Evolutionary conservation across 202 grass and related monocot species (phyloP), one percentile per base, ranked within the genome.

Genomic region (Cymbopogon flexuosus): DNA sequence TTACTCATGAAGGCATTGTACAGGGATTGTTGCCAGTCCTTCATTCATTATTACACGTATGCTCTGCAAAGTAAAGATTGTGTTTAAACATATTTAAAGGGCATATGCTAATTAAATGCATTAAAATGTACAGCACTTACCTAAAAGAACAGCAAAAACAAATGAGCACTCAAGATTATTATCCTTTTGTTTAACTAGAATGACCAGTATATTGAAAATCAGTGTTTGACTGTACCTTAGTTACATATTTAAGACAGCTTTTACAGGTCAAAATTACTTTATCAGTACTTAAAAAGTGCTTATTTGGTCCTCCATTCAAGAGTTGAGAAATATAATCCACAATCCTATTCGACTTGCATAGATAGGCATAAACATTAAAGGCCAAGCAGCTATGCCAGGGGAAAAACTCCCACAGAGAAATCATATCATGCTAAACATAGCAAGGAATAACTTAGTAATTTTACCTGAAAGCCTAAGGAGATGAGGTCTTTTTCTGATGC

Each of bases 21-120:
- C 78, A 76, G 95, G 95, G 69, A 98, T 93, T 45, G 90, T 90
- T 70, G 92, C 84, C 64, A 98, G 83, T 73, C 93, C 95, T 85
- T 98, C 95, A 79, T 98, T 98, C 95, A 98, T 98, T 75, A 98
- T 95, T 62, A 94, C 88, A 37, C 95, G 95, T 85, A 94, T 78
- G 43, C 95, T 94, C 95, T 98, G 88, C 68, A 91, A 82, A 80
- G 67, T 67, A 92, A 93, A 72, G 8, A 64, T 60, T 22, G 14
- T 40, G 76, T 81, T 84, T 40, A 84, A 57, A 8, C 47, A 73
- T 68, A 46, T 64, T 47, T 65, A 62, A 82, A 80, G 21, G 68
- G 61, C 37, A 40, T 72, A 79, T 70, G 5, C 64, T 79, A 76
- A 21, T 66, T 13, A 87, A 84, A 29, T 47, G 39, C 27, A 59